Base-by-base conservation (phyloP, 129 eudicot genomes). In the Helianthus tuberosus region DNA sequence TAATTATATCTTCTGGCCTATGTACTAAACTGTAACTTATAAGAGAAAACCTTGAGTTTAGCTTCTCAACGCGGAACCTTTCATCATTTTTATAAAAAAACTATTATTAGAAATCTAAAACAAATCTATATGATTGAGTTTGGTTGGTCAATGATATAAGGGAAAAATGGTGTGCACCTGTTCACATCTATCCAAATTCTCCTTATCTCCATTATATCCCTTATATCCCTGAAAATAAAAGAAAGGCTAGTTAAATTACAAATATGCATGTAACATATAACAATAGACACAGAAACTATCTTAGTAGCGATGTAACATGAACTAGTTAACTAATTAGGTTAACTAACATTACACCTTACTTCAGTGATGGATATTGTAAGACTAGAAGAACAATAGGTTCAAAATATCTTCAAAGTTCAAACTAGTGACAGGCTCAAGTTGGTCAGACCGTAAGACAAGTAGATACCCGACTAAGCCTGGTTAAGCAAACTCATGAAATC, bases 1-100 rank as follows among this genome's bases (percentile, higher is more conserved):
- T 27, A 70, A 39, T 61, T 68, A 36, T 39, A 64, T 71, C 23
- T 71, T 35, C 90, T 78, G 41, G 87, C 98, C 96, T 86, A 95
- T 71, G 85, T n/a, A 63, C 53, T 50, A 79, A 93, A 93, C 85
- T 87, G 95, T 68, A 93, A 75, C 86, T 89, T 93, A 80, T 89
- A 92, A 29, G 98, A 89, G 71, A 89, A 89, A 71, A 89, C 96
- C 83, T 88, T 83, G 73, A 92, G 88, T 83, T 92, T 92, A 49
- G 89, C 83, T 75, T 92, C 98, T 73, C 84, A 82, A 59, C 98
- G 88, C 27, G 98, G 98, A 62, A 92, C 23, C 91, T 83, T 77
- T 89, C 98, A 89, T 92, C 74, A 20, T 20, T 20, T 20, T 20
- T 20, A 20, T 20, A 20, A 82, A 92, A 89, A 80, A 89, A 92